Conservation (phyloP, 768 basidiomycete genomes). For the Podaxis sp. region DNA sequence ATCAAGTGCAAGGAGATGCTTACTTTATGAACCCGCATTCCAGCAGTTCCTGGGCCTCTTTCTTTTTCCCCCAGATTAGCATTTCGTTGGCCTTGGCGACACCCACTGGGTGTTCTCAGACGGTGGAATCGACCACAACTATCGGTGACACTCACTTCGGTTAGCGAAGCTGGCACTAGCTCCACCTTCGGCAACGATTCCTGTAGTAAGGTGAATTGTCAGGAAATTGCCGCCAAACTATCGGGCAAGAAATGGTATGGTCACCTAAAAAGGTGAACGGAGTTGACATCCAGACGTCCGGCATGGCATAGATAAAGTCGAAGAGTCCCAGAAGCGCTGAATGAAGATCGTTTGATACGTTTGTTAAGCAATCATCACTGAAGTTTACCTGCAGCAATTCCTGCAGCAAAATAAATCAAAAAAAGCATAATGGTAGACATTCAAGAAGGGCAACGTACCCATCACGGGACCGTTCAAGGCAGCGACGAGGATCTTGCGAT, state of each 20-base stretch:
- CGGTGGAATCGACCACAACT: not conserved
- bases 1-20: constrained; percentile 16
- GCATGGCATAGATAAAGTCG: constrained; percentile 71
- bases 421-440: not conserved
- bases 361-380: not conserved
- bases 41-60: constrained; percentile 55
- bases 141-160: constrained; percentile 42
- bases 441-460: constrained; percentile 40
- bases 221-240: not conserved
- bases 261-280: constrained; percentile 69
- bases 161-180: constrained; percentile 70
- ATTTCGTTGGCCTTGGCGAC: constrained; percentile 70
- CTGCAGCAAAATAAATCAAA: constrained; percentile 28
- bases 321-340: constrained; percentile 69
- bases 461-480: constrained; percentile 76
- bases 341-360: not conserved
- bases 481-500: constrained; percentile 68
- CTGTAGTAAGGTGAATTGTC: constrained; percentile 29
- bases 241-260: constrained; percentile 3
- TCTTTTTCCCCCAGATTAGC: constrained; percentile 69
- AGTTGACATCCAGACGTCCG: constrained; percentile 58
- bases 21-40: constrained; percentile 68
- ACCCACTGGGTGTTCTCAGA: constrained; percentile 48
- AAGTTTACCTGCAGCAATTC: constrained; percentile 60
- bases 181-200: constrained; percentile 67